Conservation (phyloP, 163 green algal genomes). For the Scenedesmus sp. region DNA sequence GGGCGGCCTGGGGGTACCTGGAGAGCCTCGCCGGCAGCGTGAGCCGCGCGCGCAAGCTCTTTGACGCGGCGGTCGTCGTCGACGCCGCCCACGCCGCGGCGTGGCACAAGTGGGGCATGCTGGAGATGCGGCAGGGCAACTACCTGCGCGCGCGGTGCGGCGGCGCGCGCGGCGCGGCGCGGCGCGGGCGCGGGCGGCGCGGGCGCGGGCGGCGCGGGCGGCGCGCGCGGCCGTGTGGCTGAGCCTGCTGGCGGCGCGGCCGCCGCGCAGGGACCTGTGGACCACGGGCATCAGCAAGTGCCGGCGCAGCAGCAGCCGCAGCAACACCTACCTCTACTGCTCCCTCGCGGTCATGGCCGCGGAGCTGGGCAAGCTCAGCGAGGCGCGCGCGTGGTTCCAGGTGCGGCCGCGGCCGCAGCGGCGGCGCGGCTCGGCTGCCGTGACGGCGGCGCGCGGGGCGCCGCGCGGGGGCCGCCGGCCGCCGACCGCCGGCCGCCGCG, state of each 20-base stretch:
- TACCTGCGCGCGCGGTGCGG: conserved; percentile 69
- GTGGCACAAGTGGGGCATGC: conserved; percentile 97
- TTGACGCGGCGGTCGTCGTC: conserved; percentile 91
- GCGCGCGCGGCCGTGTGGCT: neutral
- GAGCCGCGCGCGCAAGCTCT: conserved; percentile 84
- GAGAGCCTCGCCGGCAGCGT: conserved; percentile 79
- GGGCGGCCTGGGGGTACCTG: conserved; percentile 90
- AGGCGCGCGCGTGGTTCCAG: conserved; percentile 85
- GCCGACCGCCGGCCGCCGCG: conserved; percentile 73
- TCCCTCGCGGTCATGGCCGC: conserved; percentile 87
- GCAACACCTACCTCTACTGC: conserved; percentile 90
- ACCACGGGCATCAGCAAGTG: conserved; percentile 71
- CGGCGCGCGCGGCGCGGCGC: neutral
- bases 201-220: neutral
- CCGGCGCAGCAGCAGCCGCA: conserved; percentile 41
- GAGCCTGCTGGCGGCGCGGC: neutral
- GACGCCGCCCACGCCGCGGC: conserved; percentile 87
- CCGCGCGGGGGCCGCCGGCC: conserved; percentile 80
- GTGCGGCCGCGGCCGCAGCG: conserved; percentile 51
- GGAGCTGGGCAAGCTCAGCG: conserved; percentile 73
- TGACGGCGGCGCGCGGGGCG: conserved; percentile 87
- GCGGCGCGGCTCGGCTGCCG: conserved; percentile 61
- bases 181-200: neutral
- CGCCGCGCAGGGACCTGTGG: conserved; percentile 32
- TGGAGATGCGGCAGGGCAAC: conserved; percentile 91